Base-by-base conservation (phyloP, 2,329 filamentous ascomycete genomes). In the Hypomyces rosellus region DNA sequence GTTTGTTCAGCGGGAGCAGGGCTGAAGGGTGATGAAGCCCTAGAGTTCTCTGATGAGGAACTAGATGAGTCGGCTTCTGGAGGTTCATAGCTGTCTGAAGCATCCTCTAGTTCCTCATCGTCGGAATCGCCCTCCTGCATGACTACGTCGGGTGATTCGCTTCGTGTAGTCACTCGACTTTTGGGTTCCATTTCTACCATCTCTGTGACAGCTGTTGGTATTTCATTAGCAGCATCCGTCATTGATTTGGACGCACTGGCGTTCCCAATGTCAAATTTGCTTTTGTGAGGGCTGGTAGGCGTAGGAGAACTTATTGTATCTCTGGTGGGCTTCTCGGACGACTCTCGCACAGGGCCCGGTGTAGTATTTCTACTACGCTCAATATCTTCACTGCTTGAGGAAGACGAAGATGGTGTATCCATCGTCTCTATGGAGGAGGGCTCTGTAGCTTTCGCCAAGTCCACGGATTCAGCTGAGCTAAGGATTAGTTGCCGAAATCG, bases 51-150 rank as follows among this genome's bases (percentile, higher is more conserved):
- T 20, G 12, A 15, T 4, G 45, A 38, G 5, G 45, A 47, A 15
- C 37, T 43, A 30, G 53, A 45, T 3, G 42, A 18, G 4, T 51
- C 53, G 18, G 68, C 69, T 48, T 74, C 74, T 15, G 77, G 76
- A 44, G 79, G 79, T 55, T 84, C 78, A 57, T 82, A 81, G 45
- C 68, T 73, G 52, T 82, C 79, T 2, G 76, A 76, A 20, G 54
- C 58, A 22, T 60, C 58, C n/a, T 59, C 59, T 20, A 51, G 54
- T 12, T 53, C 59, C 41, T 68, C 73, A 45, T 78, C 76, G 2
- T 75, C 74, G 12, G 52, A 51, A 16, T 59, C 54, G 33, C 52
- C 54, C 38, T 63, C 59, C 20, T 57, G 55, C 48, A 59, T 58
- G 11, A 16, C 41, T 5, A 38, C 46, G 12, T 30, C 34, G n/a